Conservation (phyloP, 805 yeast genomes). For the Ogataea pignaliae region DNA sequence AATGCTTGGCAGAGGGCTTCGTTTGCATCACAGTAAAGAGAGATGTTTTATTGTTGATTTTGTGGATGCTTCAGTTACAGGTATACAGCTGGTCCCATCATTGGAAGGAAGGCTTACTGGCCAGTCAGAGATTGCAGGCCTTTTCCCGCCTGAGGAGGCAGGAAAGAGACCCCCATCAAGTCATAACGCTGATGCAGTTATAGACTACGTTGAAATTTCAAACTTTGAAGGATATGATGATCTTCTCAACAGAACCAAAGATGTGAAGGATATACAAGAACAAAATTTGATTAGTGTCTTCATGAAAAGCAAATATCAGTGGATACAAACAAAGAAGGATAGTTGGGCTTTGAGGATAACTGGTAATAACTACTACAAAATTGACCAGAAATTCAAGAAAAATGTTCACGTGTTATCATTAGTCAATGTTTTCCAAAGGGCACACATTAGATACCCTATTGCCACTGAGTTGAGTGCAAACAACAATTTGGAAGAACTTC, state of each 20-base stretch:
- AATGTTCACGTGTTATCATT: conserved; percentile 7
- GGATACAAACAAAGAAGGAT: conserved; percentile 17
- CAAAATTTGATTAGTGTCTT: conserved; percentile 12
- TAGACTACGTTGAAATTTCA: conserved; percentile 26
- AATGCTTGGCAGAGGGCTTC: conserved; percentile 88
- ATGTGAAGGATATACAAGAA: conserved; percentile 5
- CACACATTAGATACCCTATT: conserved; percentile 13
- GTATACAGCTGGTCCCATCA: conserved; percentile 23
- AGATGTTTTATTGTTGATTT: conserved; percentile 75
- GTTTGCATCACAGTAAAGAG: conserved; percentile 57
- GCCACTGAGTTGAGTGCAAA: conserved; percentile 7
- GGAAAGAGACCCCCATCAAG: neutral
- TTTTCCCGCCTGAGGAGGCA: conserved; percentile 10
- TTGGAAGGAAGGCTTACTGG: conserved; percentile 17
- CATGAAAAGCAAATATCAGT: conserved; percentile 11
- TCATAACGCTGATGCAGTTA: conserved; percentile 9
- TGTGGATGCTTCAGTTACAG: conserved; percentile 48
- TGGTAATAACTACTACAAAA: conserved; percentile 13
- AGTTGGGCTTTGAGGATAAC: conserved; percentile 21
- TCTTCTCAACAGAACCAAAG: conserved; percentile 15
- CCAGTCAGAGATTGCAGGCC: conserved; percentile 4
- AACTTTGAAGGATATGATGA: conserved; percentile 26
- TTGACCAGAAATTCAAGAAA: conserved; percentile 14
- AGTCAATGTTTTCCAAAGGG: conserved; percentile 8
- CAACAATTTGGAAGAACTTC: conserved; percentile 14